phyloP scores from a whole-genome alignment of 805 yeast genomes.

The Candida dajiaensis region DNA sequence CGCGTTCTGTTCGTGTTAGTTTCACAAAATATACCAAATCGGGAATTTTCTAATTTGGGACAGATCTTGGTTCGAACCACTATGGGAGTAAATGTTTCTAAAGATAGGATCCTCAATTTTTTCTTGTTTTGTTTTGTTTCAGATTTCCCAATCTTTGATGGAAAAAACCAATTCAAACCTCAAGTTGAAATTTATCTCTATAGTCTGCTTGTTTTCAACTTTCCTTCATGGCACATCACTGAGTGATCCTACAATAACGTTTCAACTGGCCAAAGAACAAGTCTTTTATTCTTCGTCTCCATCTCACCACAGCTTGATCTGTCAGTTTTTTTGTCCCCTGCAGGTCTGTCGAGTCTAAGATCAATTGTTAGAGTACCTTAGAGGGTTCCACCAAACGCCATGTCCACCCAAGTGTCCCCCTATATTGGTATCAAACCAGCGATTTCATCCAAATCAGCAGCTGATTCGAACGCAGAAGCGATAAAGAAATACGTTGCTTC shows the following conservation, averaged over 20 bases:
- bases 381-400: background rate
- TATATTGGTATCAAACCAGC: constrained; percentile 44
- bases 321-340: background rate
- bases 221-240: background rate
- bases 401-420: constrained; percentile 10
- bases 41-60: background rate
- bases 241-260: background rate
- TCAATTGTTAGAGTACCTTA: too few species aligned
- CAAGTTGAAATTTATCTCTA: background rate
- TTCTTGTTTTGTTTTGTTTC: background rate
- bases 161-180: background rate
- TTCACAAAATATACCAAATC: background rate
- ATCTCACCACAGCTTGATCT: background rate
- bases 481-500: constrained; percentile 24
- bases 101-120: background rate
- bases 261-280: background rate
- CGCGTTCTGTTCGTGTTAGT: background rate
- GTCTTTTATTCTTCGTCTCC: background rate
- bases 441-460: constrained; percentile 25
- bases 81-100: background rate
- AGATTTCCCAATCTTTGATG: background rate
- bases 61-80: background rate
- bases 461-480: constrained; percentile 25
- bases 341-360: background rate
- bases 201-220: background rate